Evolutionary conservation across 306 rosid genomes (phyloP).

Genomic region (Phaseolus lunatus): DNA sequence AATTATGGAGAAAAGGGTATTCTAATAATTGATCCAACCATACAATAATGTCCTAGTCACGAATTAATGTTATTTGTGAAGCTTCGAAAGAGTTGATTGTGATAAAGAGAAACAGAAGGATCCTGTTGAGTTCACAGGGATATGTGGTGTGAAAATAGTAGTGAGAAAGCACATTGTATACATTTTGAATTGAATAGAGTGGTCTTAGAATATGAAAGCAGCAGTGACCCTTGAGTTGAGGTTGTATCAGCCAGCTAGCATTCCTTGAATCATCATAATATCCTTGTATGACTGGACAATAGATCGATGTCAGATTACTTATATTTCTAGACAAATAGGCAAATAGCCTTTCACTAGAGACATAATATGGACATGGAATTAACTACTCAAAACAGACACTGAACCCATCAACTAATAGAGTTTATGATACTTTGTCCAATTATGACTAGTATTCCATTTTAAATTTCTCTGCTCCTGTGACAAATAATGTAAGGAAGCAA

Average conservation of each 20-base stretch:
- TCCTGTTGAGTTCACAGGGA: not conserved
- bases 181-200: not conserved
- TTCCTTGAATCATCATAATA: constrained; percentile 9
- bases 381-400: not conserved
- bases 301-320: no score
- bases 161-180: not conserved
- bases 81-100: not conserved
- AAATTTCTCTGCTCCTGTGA: not conserved
- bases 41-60: not conserved
- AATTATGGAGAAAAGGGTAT: not conserved
- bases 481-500: not conserved
- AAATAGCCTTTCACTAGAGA: not conserved
- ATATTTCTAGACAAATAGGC: no score
- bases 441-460: not conserved
- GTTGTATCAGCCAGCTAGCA: constrained; percentile 1
- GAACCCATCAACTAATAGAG: not conserved
- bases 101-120: not conserved
- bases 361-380: constrained; percentile 4
- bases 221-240: constrained; percentile 1
- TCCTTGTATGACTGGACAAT: no score
- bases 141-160: not conserved
- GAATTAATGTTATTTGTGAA: not conserved
- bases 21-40: not conserved
- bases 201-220: not conserved
- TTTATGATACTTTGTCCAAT: not conserved